A percentile compares a stretch with the other conserved stretches of the same genome.
These are phyloP conservation scores for Carex parvula DNA, from an alignment of 176 grass and related monocot species.

Conservation along the genomic window DNA sequence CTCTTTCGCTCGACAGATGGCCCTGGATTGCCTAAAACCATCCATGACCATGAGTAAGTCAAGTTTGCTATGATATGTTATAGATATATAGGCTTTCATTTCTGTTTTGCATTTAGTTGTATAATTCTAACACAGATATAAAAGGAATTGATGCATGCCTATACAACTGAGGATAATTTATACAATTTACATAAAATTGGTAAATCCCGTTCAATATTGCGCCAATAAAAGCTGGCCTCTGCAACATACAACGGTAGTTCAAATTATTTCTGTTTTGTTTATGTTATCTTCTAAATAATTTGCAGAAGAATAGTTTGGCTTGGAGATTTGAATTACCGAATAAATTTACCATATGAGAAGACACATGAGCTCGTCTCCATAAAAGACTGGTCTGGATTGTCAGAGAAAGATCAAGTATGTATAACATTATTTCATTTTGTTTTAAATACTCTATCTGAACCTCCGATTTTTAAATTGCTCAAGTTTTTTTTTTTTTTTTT, in stretches of 20 bases:
- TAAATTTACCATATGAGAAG: slow-evolving; percentile 62
- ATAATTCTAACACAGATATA: background rate
- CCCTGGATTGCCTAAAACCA: slow-evolving; percentile 37
- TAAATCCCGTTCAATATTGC: background rate
- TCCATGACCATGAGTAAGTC: slow-evolving; percentile 82
- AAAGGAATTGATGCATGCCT: background rate
- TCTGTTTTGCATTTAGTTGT: background rate
- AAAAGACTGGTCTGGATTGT: slow-evolving; percentile 43
- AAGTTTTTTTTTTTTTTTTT: background rate
- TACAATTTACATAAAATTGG: background rate
- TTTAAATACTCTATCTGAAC: background rate
- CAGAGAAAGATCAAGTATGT: slow-evolving; percentile 76
- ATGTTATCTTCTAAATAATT: background rate
- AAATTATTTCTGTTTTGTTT: background rate
- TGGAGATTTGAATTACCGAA: slow-evolving; percentile 87
- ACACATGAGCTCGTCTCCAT: slow-evolving; percentile 46
- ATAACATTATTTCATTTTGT: background rate
- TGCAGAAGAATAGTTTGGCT: slow-evolving; percentile 91
- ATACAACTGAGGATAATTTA: background rate
- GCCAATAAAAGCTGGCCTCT: background rate
- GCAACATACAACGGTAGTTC: too few relatives aligned
- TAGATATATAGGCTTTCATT: background rate
- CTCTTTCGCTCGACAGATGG: slow-evolving; percentile 35
- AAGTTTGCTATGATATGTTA: background rate
- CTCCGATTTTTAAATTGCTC: background rate